These are phyloP conservation scores for Macrolepiota fuliginosa DNA, from an alignment of 768 basidiomycete genomes.

Conservation along the genomic window DNA sequence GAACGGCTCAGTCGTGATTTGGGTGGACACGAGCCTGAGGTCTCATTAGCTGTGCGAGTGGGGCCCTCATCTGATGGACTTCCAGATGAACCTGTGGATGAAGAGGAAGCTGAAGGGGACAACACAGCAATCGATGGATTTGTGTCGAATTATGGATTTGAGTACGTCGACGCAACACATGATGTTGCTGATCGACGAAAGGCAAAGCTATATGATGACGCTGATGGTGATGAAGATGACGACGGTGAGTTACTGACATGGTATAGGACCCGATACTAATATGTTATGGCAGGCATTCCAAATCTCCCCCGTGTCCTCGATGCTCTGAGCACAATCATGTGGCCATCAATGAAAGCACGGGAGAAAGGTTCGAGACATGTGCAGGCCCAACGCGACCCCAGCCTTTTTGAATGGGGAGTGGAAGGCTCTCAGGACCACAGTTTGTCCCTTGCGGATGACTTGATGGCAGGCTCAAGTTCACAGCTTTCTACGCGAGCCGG, in stretches of 20 bases:
- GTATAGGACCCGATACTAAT: too few species aligned
- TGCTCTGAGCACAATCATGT: conserved; percentile 85
- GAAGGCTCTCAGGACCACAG: conserved; percentile 21
- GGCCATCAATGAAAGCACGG: conserved; percentile 70
- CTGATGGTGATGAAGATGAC: conserved; percentile 22
- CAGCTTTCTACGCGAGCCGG: conserved; percentile 24
- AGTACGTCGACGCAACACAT: conserved; percentile 63
- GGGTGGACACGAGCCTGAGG: conserved; percentile 60
- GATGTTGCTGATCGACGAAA: conserved; percentile 6
- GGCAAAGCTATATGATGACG: conserved; percentile 14
- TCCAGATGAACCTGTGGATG: conserved; percentile 16
- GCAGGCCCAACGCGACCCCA: conserved; percentile 26
- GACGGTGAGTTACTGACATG: conserved; percentile 17
- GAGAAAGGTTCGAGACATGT: conserved; percentile 18
- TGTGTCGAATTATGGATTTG: conserved; percentile 69
- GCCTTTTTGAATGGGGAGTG: conserved; percentile 41
- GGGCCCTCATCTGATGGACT: conserved; percentile 2
- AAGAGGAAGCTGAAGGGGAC: conserved; percentile 32
- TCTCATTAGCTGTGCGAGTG: conserved; percentile 66
- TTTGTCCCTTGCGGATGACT: conserved; percentile 8
- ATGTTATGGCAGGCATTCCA: conserved; percentile 38
- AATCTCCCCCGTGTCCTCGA: conserved; percentile 68
- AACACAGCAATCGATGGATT: conserved; percentile 62
- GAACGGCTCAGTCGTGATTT: conserved; percentile 46
- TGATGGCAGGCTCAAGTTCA: conserved; percentile 12